These are phyloP conservation scores for Backusella australiensis DNA, from an alignment of 192 early-diverging fungal genomes.

Conservation along the genomic window DNA sequence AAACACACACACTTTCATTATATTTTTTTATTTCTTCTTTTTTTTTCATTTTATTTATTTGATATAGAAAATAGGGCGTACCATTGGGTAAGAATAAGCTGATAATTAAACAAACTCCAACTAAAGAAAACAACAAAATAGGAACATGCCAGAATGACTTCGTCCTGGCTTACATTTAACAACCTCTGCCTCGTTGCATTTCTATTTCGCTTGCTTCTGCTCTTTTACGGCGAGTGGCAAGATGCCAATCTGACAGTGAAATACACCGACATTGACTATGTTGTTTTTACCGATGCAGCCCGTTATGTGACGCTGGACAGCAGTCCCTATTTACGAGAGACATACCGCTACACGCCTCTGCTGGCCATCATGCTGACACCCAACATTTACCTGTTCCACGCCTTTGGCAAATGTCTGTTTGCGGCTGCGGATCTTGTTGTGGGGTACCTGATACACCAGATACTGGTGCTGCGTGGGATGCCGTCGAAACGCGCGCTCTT, in stretches of 20 bases:
- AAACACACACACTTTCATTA: neutral
- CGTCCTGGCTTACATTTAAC: constrained; percentile 28
- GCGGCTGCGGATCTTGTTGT: constrained; percentile 75
- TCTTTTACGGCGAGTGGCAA: constrained; percentile 87
- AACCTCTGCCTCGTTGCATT: constrained; percentile 24
- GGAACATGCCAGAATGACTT: neutral
- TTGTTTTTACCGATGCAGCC: constrained; percentile 95
- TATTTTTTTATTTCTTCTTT: neutral
- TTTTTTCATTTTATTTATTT: neutral
- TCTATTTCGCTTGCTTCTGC: constrained; percentile 60
- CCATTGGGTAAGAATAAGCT: no score
- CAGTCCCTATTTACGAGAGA: constrained; percentile 88
- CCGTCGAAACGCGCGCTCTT: constrained; percentile 44
- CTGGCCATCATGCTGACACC: constrained; percentile 89
- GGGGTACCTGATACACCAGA: constrained; percentile 64
- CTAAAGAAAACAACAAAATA: neutral
- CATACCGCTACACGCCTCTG: constrained; percentile 96
- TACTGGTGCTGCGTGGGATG: constrained; percentile 55
- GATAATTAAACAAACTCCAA: no score
- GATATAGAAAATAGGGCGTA: neutral
- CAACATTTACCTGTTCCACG: constrained; percentile 67
- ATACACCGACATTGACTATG: constrained; percentile 98
- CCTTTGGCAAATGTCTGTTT: constrained; percentile 95
- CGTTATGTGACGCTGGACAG: constrained; percentile 64
- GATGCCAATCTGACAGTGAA: constrained; percentile 88